A percentile compares a stretch with the other conserved stretches of the same genome.
Evolutionary conservation across 2,329 filamentous ascomycete genomes (phyloP).

Genomic region (Blastomyces gilchristii): DNA sequence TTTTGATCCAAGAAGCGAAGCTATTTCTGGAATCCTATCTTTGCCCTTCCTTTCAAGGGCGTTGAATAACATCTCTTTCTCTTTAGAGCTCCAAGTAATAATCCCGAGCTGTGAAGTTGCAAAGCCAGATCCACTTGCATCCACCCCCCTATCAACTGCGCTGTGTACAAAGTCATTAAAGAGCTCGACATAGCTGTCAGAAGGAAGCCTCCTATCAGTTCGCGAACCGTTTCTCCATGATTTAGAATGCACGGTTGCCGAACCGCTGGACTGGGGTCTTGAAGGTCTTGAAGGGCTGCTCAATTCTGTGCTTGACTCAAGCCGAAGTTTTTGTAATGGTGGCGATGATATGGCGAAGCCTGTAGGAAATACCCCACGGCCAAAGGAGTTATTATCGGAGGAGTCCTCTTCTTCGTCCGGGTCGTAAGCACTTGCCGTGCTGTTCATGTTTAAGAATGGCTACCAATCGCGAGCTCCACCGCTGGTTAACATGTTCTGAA

Average conservation of each 20-base stretch:
- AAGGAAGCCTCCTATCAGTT: conserved; percentile 35
- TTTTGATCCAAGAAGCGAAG: conserved; percentile 57
- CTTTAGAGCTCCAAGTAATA: conserved; percentile 56
- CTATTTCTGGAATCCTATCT: conserved; percentile 52
- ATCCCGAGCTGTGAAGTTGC: conserved; percentile 54
- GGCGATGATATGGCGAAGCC: conserved; percentile 13
- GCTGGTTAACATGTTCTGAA: conserved; percentile 5
- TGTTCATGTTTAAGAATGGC: conserved; percentile 29
- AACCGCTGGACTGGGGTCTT: not conserved
- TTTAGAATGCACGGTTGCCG: not conserved
- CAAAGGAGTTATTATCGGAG: conserved; percentile 1
- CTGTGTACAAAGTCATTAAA: conserved; percentile 49
- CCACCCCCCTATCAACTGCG: conserved; percentile 8
- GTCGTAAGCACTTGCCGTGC: conserved; percentile 23
- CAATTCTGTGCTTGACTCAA: conserved; percentile 10
- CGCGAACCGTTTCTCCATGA: conserved; percentile 13
- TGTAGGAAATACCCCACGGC: not conserved
- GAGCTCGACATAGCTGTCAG: conserved; percentile 41
- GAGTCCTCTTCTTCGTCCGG: conserved; percentile 23
- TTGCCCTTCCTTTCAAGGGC: conserved; percentile 54
- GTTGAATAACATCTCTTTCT: conserved; percentile 63
- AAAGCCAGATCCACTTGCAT: conserved; percentile 19
- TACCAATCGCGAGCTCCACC: not conserved
- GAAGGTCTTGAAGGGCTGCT: not conserved
- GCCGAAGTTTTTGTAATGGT: conserved; percentile 12